phyloP scores from a whole-genome alignment of 2,329 filamentous ascomycete species.

The Ophiocordyceps sinensis region DNA sequence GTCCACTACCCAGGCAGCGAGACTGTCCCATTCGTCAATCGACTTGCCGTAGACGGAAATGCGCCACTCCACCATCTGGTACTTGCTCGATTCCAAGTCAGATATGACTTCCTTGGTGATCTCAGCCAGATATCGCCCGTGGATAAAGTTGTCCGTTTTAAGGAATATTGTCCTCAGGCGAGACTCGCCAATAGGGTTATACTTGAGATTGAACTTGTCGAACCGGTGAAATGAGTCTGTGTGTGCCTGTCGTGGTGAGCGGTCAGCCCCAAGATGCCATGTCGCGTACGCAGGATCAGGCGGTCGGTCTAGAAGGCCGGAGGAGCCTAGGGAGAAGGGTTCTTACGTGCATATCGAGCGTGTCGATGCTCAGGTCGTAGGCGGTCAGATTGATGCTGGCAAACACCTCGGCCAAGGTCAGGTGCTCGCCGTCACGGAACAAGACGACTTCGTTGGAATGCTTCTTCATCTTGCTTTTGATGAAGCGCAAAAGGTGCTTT shows the following conservation, averaged over 20 bases:
- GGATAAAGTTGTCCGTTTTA: slow-evolving; percentile 96
- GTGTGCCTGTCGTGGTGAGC: slow-evolving; percentile 48
- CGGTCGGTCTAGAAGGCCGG: too few relatives aligned
- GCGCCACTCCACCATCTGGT: slow-evolving; percentile 99
- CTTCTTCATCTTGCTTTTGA: slow-evolving; percentile 99
- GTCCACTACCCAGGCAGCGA: slow-evolving; percentile 93
- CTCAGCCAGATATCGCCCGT: slow-evolving; percentile 88
- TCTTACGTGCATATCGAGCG: slow-evolving; percentile 90
- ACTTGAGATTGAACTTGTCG: slow-evolving; percentile 99
- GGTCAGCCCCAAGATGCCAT: background rate
- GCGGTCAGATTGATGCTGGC: slow-evolving; percentile 94
- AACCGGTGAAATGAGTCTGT: slow-evolving; percentile 97
- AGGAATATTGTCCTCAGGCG: slow-evolving; percentile 93
- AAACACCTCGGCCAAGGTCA: slow-evolving; percentile 88
- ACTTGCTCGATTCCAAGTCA: slow-evolving; percentile 96
- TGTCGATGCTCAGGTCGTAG: slow-evolving; percentile 96
- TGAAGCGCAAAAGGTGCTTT: slow-evolving; percentile 93
- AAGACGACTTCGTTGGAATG: slow-evolving; percentile 87
- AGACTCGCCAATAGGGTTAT: slow-evolving; percentile 94
- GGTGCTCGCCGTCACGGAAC: slow-evolving; percentile 78
- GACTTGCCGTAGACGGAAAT: slow-evolving; percentile 93
- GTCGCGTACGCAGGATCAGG: too few relatives aligned
- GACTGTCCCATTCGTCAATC: slow-evolving; percentile 91
- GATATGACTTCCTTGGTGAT: slow-evolving; percentile 97
- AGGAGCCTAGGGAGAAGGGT: slow-evolving; percentile 7